Conservation (phyloP, 768 basidiomycete species). For the Pisolithus marmoratus region DNA sequence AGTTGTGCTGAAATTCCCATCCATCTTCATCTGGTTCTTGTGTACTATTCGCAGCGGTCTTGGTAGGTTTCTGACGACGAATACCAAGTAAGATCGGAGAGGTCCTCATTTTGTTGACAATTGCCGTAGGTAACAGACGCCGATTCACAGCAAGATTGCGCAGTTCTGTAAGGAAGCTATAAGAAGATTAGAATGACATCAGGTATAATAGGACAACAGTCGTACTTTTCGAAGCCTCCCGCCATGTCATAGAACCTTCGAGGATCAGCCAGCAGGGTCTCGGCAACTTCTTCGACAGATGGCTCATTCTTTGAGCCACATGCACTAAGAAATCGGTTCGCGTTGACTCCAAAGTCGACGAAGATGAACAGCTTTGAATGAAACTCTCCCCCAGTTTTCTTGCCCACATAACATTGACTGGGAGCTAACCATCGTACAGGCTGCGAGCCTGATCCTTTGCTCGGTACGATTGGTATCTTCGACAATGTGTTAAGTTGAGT, state of each 20-base stretch:
- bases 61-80: slow-evolving; percentile 44
- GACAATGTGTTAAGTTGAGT: slow-evolving; percentile 54
- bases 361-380: slow-evolving; percentile 83
- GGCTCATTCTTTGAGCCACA: slow-evolving; percentile 89
- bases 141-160: slow-evolving; percentile 81
- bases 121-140: slow-evolving; percentile 42
- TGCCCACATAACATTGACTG: slow-evolving; percentile 64
- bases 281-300: slow-evolving; percentile 74
- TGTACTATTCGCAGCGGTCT: slow-evolving; percentile 16
- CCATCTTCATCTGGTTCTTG: slow-evolving; percentile 57
- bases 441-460: slow-evolving; percentile 29
- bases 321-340: slow-evolving; percentile 78
- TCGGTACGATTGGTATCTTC: slow-evolving; percentile 61
- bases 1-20: slow-evolving; percentile 67
- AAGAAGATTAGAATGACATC: background rate
- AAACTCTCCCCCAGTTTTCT: slow-evolving; percentile 47
- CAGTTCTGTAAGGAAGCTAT: slow-evolving; percentile 77
- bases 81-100: slow-evolving; percentile 70
- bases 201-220: background rate
- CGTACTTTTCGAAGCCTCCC: slow-evolving; percentile 64
- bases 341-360: slow-evolving; percentile 78
- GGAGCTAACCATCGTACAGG: slow-evolving; percentile 49
- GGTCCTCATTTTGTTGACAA: slow-evolving; percentile 57
- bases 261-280: slow-evolving; percentile 64
- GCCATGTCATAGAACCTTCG: slow-evolving; percentile 65